Evolutionary conservation across 148 eudicot species (phyloP), one percentile per base, ranked within the genome.

Genomic region (Nepenthes gracilis): DNA sequence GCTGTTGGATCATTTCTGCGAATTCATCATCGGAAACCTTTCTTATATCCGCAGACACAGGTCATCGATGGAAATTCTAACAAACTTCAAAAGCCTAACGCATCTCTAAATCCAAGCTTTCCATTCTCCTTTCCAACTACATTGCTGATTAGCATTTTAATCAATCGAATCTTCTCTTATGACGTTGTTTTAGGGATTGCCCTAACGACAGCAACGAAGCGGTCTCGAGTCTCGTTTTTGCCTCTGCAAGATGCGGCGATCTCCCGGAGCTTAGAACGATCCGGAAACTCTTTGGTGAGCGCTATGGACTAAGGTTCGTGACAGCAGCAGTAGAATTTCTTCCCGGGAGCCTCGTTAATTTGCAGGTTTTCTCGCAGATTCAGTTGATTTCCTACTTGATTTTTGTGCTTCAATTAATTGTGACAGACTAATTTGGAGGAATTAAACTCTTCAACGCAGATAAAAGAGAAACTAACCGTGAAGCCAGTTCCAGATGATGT

Each of bases 181-280:
- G 23, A 23, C 23, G 23, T 23, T 23, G 23, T 23, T 23, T 23
- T 23, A 23, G 97, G 83, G 87, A 89, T 62, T 80, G 83, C 67
- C 87, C 97, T 0, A 74, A 76, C 57, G 87, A 93, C 63, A 63
- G 86, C 38, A 81, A 78, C 12, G 97, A 89, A 74, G 99, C 95
- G 13, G 70, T 80, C 55, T 89, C 99, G 8, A 82, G 80, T 43
- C 88, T 93, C 6, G 68, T 88, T 5, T 88, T 73, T 55, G 87
- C 95, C 53, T 88, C 98, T 0, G 88, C 94, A 8, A 78, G 95
- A 65, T 77, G 78, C 33, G 90, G 87, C 2, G 85, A 82, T 51
- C 38, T 93, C 98, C 95, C 0, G 23, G 96, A 93, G 78, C 91
- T 93, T 33, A 50, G 49, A 32, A 55, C 47, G 5, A 65, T 89